Evolutionary conservation across 1,284 basidiomycete species (phyloP).

Genomic region (Leccinum subatratum): DNA sequence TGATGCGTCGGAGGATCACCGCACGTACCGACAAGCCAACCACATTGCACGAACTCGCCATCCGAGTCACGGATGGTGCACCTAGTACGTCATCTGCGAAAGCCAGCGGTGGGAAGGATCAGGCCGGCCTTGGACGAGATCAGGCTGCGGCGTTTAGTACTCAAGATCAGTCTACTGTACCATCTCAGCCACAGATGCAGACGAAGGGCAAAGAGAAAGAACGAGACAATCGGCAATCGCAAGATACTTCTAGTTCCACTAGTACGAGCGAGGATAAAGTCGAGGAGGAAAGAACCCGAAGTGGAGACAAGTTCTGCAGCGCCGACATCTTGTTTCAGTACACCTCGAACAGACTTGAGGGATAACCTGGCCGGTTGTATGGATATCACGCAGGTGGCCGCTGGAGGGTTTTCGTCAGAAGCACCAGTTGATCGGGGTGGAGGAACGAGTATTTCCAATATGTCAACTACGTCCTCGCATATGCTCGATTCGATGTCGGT

Average conservation of each 20-base stretch:
- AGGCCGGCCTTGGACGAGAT: constrained; percentile 60
- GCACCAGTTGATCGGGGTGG: constrained; percentile 23
- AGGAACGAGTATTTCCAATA: constrained; percentile 4
- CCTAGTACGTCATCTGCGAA: constrained; percentile 2
- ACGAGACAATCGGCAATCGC: constrained; percentile 3
- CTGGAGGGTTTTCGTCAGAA: constrained; percentile 10
- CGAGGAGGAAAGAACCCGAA: constrained; percentile 10
- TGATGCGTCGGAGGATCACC: constrained; percentile 27
- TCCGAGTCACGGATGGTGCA: background rate
- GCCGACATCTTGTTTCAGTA: constrained; percentile 15
- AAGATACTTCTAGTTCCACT: constrained; percentile 7
- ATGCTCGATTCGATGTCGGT: constrained; percentile 7
- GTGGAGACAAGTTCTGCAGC: constrained; percentile 2
- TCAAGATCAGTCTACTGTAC: constrained; percentile 18
- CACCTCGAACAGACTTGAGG: constrained; percentile 19
- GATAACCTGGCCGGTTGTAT: constrained; percentile 2
- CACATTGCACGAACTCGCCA: constrained; percentile 6
- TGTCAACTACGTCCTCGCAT: constrained; percentile 6
- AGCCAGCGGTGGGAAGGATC: constrained; percentile 25
- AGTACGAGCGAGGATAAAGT: constrained; percentile 11
- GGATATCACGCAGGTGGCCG: background rate
- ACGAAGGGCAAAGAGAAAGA: constrained; percentile 22
- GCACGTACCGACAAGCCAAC: constrained; percentile 14
- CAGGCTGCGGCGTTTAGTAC: constrained; percentile 50
- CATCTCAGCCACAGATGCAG: constrained; percentile 4